Percentiles rank a stretch among this genome's conserved stretches.
Conservation (phyloP, 2,329 filamentous ascomycete genomes). For the Aspergillus cejpii region DNA sequence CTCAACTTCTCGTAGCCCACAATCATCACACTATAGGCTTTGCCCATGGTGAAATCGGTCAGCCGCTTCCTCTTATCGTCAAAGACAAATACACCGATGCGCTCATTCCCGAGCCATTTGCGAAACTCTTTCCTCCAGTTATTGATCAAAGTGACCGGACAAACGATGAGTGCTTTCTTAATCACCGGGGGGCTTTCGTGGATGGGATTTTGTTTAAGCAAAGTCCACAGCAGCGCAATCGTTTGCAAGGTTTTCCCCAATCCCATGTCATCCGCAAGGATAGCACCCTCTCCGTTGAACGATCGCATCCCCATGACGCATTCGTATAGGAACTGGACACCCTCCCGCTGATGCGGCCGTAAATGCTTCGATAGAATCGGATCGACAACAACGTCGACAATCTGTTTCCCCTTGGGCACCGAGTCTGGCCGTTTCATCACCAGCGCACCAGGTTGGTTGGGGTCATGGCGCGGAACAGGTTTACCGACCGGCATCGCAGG, state of each 20-base stretch:
- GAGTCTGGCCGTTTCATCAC: constrained; percentile 58
- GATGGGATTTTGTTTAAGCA: constrained; percentile 65
- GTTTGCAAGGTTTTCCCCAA: constrained; percentile 68
- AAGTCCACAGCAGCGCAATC: constrained; percentile 63
- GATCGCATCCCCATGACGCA: constrained; percentile 67
- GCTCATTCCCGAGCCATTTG: constrained; percentile 66
- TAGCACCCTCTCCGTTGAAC: constrained; percentile 61
- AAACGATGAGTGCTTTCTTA: constrained; percentile 65
- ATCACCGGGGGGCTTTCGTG: constrained; percentile 54
- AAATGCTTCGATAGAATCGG: constrained; percentile 57
- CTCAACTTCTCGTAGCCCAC: constrained; percentile 66
- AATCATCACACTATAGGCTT: constrained; percentile 63
- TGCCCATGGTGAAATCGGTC: constrained; percentile 63
- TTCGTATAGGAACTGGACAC: constrained; percentile 65
- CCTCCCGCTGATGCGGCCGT: constrained; percentile 62
- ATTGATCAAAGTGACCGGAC: constrained; percentile 63
- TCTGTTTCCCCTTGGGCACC: constrained; percentile 54
- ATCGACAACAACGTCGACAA: constrained; percentile 68
- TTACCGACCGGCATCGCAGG: constrained; percentile 41
- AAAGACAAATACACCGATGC: constrained; percentile 61
- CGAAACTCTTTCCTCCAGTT: constrained; percentile 69
- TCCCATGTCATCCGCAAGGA: constrained; percentile 70
- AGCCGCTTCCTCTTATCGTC: constrained; percentile 55
- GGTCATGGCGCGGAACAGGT: constrained; percentile 60
- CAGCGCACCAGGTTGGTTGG: constrained; percentile 52